Evolutionary conservation across 129 eudicot genomes (phyloP).

Genomic region (Centrapalus pauciflorus): DNA sequence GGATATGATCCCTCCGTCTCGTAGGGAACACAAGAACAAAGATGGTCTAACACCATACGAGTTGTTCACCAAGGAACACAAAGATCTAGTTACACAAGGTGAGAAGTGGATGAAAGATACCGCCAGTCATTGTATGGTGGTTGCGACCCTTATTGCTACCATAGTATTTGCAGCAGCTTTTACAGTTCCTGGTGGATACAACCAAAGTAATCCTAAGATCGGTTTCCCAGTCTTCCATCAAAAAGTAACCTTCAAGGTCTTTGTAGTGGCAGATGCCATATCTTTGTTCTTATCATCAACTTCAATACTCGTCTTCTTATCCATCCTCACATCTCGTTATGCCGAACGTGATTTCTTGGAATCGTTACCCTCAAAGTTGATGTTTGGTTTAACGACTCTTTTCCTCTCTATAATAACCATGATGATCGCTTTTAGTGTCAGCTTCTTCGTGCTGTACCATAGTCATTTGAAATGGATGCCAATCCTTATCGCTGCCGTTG

Average conservation of each 20-base stretch:
- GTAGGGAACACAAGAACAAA: slow-evolving; percentile 17
- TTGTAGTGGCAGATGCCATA: slow-evolving; percentile 19
- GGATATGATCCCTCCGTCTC: slow-evolving; percentile 17
- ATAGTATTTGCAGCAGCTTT: slow-evolving; percentile 33
- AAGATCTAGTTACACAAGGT: slow-evolving; percentile 23
- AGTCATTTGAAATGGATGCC: slow-evolving; percentile 12
- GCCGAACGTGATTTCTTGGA: slow-evolving; percentile 23
- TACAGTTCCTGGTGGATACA: slow-evolving; percentile 31
- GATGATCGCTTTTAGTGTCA: slow-evolving; percentile 21
- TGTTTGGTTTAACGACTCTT: slow-evolving; percentile 7
- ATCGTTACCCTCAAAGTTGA: slow-evolving; percentile 10
- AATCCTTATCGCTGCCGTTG: slow-evolving; percentile 13
- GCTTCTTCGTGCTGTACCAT: slow-evolving; percentile 20
- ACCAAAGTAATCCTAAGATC: background rate
- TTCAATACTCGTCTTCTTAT: slow-evolving; percentile 18
- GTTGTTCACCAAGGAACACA: slow-evolving; percentile 33
- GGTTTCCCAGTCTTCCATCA: background rate
- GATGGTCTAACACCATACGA: slow-evolving; percentile 27
- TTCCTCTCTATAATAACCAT: slow-evolving; percentile 16
- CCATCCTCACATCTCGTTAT: slow-evolving; percentile 20
- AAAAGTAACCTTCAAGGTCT: background rate
- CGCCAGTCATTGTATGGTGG: slow-evolving; percentile 28
- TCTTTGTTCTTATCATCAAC: slow-evolving; percentile 13
- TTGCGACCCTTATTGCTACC: slow-evolving; percentile 27
- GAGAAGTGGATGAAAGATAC: slow-evolving; percentile 41